Evolutionary conservation across 2,329 filamentous ascomycete species (phyloP), one percentile per base, ranked within the genome.

Genomic region (Colletotrichum phormii): DNA sequence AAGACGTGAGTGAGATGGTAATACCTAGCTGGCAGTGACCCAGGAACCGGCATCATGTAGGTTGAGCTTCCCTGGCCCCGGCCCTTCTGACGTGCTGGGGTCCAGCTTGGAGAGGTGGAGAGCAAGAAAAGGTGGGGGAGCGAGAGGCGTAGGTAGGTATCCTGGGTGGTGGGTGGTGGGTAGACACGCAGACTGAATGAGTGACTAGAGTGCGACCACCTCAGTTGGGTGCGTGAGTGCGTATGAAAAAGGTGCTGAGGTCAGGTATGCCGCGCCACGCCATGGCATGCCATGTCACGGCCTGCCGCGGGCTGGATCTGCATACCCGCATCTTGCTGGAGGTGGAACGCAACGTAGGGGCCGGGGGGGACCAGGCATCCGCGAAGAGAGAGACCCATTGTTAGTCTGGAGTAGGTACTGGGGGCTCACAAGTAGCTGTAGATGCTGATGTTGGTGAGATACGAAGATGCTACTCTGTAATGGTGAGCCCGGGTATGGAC

Each of bases 191-290:
- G 37, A 42, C 37, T 42, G 37, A 18, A 49, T 31, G 66, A 70
- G 46, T 71, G 71, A 72, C 66, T 61, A n/a, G 37, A 42, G 37
- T 42, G 13, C 29, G 59, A 53, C 60, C 29, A 12, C 37, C 13
- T 42, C 37, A 13, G 37, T 18, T 7, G 7, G 29, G 26, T 29
- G 26, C 26, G 15, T 22, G 54, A n/a, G 24, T 22, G n/a, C 12
- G 60, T 51, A 63, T 22, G 35, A 29, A 59, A 37, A 68, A 42
- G 54, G 31, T 70, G 67, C 37, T 67, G 55, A 67, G 64, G 64
- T 31, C 57, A 72, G 69, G 69, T 22, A 72, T 72, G 53, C 69
- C 64, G 69, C 64, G 64, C 69, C 64, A 72, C 69, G 54, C 69
- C 53, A 68, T 35, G 53, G 53, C 22, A 68, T 24, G 53, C 22